Evolutionary conservation across 305 asterid species (phyloP), one percentile per base, ranked within the genome.

Genomic region (Fraxinus sp.): DNA sequence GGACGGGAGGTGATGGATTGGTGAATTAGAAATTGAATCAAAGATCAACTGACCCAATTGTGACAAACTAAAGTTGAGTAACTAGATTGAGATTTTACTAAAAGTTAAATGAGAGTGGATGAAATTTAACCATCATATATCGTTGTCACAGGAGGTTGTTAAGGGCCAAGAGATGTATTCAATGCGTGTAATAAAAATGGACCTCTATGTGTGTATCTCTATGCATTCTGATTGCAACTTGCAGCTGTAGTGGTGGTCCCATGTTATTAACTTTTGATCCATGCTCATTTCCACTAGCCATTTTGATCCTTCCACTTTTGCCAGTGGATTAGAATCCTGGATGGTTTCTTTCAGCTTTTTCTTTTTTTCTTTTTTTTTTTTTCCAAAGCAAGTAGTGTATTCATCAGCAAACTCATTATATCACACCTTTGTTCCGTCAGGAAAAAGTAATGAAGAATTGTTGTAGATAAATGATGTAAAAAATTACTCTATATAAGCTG

Each of bases 241-340:
- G 80, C 75, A 81, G 68, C 57, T 76, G n/a, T 83, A 33, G 76
- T 73, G 62, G 82, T 80, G 88, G 91, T 84, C 90, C 89, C 70
- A 74, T 77, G n/a, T 74, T 77, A 44, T 80, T 39, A 76, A 77
- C 86, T 84, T 78, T 85, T 82, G 64, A 83, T 83, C 70, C 52
- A 78, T 81, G 59, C 78, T 75, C 32, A 70, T 66, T 55, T 82
- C 91, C 90, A 86, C 84, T 85, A 74, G 72, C 76, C 83, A 74
- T 78, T 57, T 46, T 79, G 80, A 88, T 88, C 88, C 88, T 77
- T 70, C 33, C 1, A 26, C 73, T 57, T 78, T 59, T 78, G 24
- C 20, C 36, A 26, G 37, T 13, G 74, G 18, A 68, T 3, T 68
- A 66, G 74, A 66, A 26, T 73, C 74, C 82, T 66, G 35, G 9